phyloP scores from a whole-genome alignment of 257 asterid species.

The Coffea canephora region DNA sequence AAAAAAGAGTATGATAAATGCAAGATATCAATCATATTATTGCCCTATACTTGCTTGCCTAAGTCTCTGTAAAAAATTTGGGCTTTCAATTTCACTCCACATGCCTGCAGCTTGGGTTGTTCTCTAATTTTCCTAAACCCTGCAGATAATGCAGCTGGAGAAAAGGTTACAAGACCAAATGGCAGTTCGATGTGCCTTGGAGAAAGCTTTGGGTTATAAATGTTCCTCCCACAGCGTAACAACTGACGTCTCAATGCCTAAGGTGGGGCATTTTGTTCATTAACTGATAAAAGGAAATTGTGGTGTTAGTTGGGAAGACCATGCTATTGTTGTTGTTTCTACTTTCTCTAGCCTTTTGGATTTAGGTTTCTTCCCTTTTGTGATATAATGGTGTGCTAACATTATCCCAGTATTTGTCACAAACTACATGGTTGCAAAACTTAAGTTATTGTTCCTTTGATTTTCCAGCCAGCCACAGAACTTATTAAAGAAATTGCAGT shows the following conservation, averaged over 20 bases:
- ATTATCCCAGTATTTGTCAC: not conserved
- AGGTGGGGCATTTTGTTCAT: conserved; percentile 39
- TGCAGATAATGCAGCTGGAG: conserved; percentile 74
- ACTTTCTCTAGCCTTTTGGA: not conserved
- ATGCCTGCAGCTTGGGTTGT: not conserved
- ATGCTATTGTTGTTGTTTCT: not conserved
- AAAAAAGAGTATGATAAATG: not conserved
- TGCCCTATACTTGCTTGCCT: not conserved
- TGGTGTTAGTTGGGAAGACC: not conserved
- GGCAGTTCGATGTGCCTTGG: conserved; percentile 77
- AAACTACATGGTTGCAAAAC: not conserved
- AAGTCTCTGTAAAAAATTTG: not conserved
- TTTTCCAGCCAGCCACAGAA: conserved; percentile 81
- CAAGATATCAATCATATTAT: not conserved
- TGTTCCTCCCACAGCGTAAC: conserved; percentile 42
- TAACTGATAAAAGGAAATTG: not conserved
- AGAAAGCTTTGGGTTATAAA: conserved; percentile 81
- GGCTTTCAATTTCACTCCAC: not conserved
- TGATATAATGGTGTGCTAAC: not conserved
- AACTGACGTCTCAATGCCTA: conserved; percentile 55
- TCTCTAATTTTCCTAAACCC: conserved; percentile 5
- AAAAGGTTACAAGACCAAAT: conserved; percentile 80
- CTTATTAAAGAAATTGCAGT: conserved; percentile 87
- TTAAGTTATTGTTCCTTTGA: conserved; percentile 1
- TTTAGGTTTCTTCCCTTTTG: not conserved